phyloP scores from a whole-genome alignment of 768 basidiomycete species.

The Agrocybe praecox region DNA sequence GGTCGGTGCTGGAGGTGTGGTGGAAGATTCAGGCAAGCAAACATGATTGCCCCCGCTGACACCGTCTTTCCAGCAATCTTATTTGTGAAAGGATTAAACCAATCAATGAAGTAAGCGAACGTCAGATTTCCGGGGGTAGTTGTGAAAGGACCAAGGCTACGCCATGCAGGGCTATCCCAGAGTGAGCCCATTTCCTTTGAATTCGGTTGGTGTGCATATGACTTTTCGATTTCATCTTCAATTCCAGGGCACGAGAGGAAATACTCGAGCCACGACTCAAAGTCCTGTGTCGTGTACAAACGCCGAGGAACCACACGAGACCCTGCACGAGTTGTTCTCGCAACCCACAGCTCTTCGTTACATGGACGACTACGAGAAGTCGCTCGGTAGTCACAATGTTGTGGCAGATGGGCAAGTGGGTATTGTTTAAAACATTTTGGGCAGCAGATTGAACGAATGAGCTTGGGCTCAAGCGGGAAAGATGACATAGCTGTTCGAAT shows the following conservation, averaged over 20 bases:
- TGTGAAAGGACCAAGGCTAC: slow-evolving; percentile 18
- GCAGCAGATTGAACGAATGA: slow-evolving; percentile 16
- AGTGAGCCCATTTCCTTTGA: slow-evolving; percentile 14
- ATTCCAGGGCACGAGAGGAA: slow-evolving; percentile 21
- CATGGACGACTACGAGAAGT: slow-evolving; percentile 16
- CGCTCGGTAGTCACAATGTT: slow-evolving; percentile 7
- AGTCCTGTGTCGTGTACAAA: slow-evolving; percentile 18
- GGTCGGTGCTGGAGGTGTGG: slow-evolving; percentile 8
- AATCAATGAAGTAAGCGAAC: slow-evolving; percentile 24
- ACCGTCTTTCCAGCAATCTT: slow-evolving; percentile 23
- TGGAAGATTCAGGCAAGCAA: slow-evolving; percentile 17
- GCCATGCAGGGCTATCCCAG: slow-evolving; percentile 26
- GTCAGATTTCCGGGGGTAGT: slow-evolving; percentile 20
- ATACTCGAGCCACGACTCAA: slow-evolving; percentile 20
- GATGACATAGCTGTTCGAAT: slow-evolving; percentile 12
- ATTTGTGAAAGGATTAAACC: slow-evolving; percentile 30
- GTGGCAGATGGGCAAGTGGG: background rate
- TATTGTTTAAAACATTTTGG: slow-evolving; percentile 18
- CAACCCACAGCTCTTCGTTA: slow-evolving; percentile 7
- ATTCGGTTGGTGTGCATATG: slow-evolving; percentile 14
- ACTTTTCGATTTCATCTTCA: slow-evolving; percentile 21
- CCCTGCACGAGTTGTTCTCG: slow-evolving; percentile 4
- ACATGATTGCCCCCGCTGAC: slow-evolving; percentile 13
- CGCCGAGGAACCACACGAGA: slow-evolving; percentile 8
- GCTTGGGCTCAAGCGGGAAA: slow-evolving; percentile 15